Evolutionary conservation across 2,329 filamentous ascomycete species (phyloP).

Genomic region (Thelonectria discophora): DNA sequence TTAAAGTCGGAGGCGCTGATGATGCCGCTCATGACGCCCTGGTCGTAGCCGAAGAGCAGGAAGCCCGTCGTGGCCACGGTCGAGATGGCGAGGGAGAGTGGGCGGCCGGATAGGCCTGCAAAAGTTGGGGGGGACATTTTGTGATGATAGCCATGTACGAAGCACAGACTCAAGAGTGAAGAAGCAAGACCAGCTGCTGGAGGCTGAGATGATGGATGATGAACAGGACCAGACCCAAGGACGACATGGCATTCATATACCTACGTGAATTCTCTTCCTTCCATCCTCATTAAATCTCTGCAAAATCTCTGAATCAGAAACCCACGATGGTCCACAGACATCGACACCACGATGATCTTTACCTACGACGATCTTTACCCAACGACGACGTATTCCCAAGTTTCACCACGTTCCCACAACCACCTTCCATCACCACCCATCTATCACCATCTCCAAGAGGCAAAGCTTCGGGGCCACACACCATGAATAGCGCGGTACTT

Average conservation of each 20-base stretch:
- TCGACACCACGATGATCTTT: conserved; percentile 18
- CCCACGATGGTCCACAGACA: conserved; percentile 25
- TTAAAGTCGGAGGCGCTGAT: conserved; percentile 61
- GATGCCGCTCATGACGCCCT: conserved; percentile 63
- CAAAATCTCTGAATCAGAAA: conserved; percentile 23
- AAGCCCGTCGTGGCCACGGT: conserved; percentile 72
- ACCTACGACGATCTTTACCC: conserved; percentile 32
- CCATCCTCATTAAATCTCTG: background rate
- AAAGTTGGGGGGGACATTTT: conserved; percentile 63
- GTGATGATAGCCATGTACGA: background rate
- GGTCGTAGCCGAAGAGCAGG: conserved; percentile 68
- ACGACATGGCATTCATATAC: conserved; percentile 29
- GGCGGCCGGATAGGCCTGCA: conserved; percentile 66
- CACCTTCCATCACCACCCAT: background rate
- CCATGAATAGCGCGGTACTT: conserved; percentile 26
- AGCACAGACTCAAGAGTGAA: conserved; percentile 4
- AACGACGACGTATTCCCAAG: conserved; percentile 20
- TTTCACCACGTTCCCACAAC: conserved; percentile 2
- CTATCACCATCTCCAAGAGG: background rate
- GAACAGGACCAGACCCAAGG: conserved; percentile 1
- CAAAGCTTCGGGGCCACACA: conserved; percentile 4
- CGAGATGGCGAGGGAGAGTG: conserved; percentile 65
- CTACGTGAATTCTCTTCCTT: background rate
- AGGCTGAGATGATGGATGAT: too few species aligned
- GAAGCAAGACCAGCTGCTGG: conserved; percentile 35